Evolutionary conservation across 2,329 filamentous ascomycete species (phyloP), one percentile per base, ranked within the genome.

Genomic region (Colletotrichum musicola): DNA sequence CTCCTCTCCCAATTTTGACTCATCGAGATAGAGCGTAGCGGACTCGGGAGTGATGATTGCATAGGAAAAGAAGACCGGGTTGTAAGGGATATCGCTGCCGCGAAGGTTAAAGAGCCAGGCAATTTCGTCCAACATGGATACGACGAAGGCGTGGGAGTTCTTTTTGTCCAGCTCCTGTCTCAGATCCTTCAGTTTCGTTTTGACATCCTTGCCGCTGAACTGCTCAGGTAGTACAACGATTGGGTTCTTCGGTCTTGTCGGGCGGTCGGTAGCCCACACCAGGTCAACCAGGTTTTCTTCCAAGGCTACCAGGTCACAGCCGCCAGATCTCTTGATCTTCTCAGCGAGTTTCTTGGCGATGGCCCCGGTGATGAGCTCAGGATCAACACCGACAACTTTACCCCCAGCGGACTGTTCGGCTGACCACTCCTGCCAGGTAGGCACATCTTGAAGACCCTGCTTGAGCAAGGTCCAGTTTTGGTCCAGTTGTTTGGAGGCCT

Each of bases 81-180:
- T 99, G 83, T 96, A 99, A 0, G 94, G 93, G 72, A 99, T 98
- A 77, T 98, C 96, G 78, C 88, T 96, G 74, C 96, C 96, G 73
- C 96, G 90, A 56, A 99, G 83, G 81, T 99, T 99, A 84, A 98
- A 98, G n/a, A 99, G 86, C 96, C 96, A 99, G 12, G 96, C 96
- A 74, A 98, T 90, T 80, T 99, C 96, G 75, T 99, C 96, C 50
- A 99, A 88, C 90, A 97, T 95, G 6, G 95, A 98, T 53, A 98
- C 89, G 56, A 98, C 90, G 73, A 98, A 94, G 1, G 93, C 95
- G 18, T 91, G 88, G 6, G 90, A 92, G 77, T 96, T 96, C 82
- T 93, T 97, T 85, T 96, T 97, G 70, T 93, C 90, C 16, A 99
- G 83, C 74, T 98, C 95, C 78, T 95, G 95, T n/a, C 95, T 90